Base-by-base conservation (phyloP, 73 alveolate species). In the Breviolum minutum region DNA sequence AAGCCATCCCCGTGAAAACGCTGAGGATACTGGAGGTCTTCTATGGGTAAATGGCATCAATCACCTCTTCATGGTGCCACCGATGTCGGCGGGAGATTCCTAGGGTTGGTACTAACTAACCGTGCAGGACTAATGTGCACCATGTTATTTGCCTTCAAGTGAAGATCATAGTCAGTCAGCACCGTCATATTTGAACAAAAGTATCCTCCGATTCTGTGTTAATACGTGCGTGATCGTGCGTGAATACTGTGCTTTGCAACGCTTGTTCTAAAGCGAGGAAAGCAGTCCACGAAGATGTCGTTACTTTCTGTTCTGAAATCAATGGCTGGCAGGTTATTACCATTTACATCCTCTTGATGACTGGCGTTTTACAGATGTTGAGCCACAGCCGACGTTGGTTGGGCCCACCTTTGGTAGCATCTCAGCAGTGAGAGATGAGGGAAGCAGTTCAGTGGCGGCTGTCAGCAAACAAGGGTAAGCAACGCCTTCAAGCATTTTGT, bases 351-450 rank as follows among this genome's bases (percentile, higher is more conserved):
- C 62, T 90, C 64, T 87, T 90, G 96, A 90, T 90, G 96, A 90
- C 96, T 13, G 96, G 96, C 40, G 96, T 90, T 7, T 68, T 90
- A 73, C 96, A 90, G 70, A 90, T 90, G 96, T 80, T 90, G 32
- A 90, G 96, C 87, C 26, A 26, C 12, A 90, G 68, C 20, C 87
- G 96, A 19, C 81, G 60, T 7, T 90, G 96, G 96, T 20, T 90
- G 64, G 96, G 96, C 24, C 96, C 96, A 3, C 96, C 96, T 19
- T 24, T 90, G 76, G 87, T 90, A 40, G 96, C 29, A 7, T 62
- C 96, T 48, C 26, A 87, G 88, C 54, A 40, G 54, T 40, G 54
- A 10, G 19, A 29, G 89, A 54, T 61, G 54, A 13, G 93, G 64
- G 54, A 40, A 40, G 54, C 54, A 74, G 84, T 8, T 40, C 11